A percentile compares a stretch with the other conserved stretches of the same genome.
Conservation (phyloP, 345 rosid species). For the Citrus mangshanensis region DNA sequence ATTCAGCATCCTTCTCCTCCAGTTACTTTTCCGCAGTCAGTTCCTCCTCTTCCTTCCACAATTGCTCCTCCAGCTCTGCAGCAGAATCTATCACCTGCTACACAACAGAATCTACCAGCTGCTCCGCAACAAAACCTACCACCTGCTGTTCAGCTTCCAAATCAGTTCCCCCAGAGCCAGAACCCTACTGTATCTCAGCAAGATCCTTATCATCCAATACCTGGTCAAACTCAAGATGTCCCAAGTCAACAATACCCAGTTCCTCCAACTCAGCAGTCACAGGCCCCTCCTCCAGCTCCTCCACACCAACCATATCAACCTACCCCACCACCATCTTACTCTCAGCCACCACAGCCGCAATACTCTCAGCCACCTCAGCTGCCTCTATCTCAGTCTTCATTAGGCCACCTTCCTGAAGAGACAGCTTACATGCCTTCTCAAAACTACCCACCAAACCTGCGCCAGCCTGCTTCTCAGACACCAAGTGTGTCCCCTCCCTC, state of each 20-base stretch:
- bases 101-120: conserved; percentile 32
- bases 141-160: conserved; percentile 52
- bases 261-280: conserved; percentile 48
- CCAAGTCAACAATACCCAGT: conserved; percentile 61
- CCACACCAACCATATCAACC: conserved; percentile 60
- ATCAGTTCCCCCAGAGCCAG: conserved; percentile 54
- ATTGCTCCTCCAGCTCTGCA: conserved; percentile 32
- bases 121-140: conserved; percentile 40
- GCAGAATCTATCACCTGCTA: conserved; percentile 30
- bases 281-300: conserved; percentile 37
- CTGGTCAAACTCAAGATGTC: conserved; percentile 58
- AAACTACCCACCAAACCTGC: conserved; percentile 50
- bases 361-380: conserved; percentile 60
- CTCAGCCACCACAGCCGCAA: conserved; percentile 50
- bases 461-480: conserved; percentile 55
- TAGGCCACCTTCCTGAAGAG: conserved; percentile 68
- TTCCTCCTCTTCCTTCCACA: conserved; percentile 30
- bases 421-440: conserved; percentile 52
- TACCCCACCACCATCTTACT: conserved; percentile 44
- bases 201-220: conserved; percentile 62
- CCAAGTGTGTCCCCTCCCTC: conserved; percentile 51
- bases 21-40: conserved; percentile 31
- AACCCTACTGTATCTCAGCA: conserved; percentile 53
- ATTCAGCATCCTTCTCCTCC: conserved; percentile 38
- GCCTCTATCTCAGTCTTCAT: conserved; percentile 47